Percentiles rank a stretch among this genome's conserved stretches.
Conservation (phyloP, 164 flowering plant species). For the Chloranthus sessilifolius region DNA sequence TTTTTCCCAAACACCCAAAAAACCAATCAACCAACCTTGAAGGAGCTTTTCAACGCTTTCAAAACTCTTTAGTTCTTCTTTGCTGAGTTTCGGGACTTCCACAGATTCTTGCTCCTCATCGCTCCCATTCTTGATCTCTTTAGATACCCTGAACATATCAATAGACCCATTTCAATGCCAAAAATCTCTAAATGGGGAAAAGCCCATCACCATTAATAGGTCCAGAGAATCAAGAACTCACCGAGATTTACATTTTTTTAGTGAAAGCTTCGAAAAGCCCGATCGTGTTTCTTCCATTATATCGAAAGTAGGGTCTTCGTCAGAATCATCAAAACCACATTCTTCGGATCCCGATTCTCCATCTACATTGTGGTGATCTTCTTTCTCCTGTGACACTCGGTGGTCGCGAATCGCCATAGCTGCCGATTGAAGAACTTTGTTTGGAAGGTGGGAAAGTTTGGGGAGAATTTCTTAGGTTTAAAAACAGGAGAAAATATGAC, state of each 20-base stretch:
- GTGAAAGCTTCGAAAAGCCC: slow-evolving; percentile 37
- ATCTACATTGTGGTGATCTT: slow-evolving; percentile 8
- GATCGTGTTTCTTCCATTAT: slow-evolving; percentile 35
- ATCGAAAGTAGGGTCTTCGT: slow-evolving; percentile 45
- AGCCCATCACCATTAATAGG: neutral
- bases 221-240: slow-evolving; percentile 8
- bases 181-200: neutral
- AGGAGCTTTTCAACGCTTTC: slow-evolving; percentile 39
- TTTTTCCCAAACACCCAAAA: neutral
- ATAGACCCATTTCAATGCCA: slow-evolving; percentile 5
- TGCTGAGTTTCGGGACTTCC: slow-evolving; percentile 33
- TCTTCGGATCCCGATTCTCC: slow-evolving; percentile 23
- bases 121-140: slow-evolving; percentile 9
- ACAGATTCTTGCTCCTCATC: slow-evolving; percentile 18
- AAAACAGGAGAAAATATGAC: too few relatives aligned
- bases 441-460: too few relatives aligned
- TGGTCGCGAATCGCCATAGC: neutral
- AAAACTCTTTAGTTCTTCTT: slow-evolving; percentile 34
- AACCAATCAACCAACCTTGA: slow-evolving; percentile 27
- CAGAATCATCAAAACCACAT: slow-evolving; percentile 31
- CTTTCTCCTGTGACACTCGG: neutral
- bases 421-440: neutral
- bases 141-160: slow-evolving; percentile 13
- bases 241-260: slow-evolving; percentile 26
- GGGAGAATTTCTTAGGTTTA: too few relatives aligned